Conservation (phyloP, 2,329 filamentous ascomycete species). For the Aspergillus sp. region DNA sequence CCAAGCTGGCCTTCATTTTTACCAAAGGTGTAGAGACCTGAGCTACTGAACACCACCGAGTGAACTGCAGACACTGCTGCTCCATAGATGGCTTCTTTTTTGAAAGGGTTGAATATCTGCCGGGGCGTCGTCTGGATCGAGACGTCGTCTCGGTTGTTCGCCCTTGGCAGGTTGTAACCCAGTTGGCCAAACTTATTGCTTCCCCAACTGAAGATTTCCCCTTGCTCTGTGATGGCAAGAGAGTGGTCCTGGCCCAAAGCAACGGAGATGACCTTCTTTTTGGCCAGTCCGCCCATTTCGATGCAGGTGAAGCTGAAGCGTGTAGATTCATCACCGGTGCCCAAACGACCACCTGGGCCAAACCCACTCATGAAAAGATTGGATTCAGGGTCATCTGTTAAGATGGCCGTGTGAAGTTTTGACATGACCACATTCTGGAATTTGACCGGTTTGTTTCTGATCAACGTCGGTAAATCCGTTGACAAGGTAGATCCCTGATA, state of each 20-base stretch:
- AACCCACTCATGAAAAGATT: slow-evolving; percentile 92
- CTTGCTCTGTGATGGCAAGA: slow-evolving; percentile 71
- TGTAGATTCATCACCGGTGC: slow-evolving; percentile 81
- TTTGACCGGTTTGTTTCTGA: slow-evolving; percentile 62
- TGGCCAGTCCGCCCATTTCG: slow-evolving; percentile 61
- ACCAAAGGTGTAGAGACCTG: slow-evolving; percentile 84
- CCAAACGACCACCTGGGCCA: slow-evolving; percentile 80
- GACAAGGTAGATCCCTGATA: slow-evolving; percentile 27
- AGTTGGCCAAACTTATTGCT: slow-evolving; percentile 78
- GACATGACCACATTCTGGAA: slow-evolving; percentile 80
- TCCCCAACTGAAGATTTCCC: slow-evolving; percentile 94
- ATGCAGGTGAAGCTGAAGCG: slow-evolving; percentile 80
- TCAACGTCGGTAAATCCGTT: slow-evolving; percentile 60
- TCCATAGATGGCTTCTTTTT: slow-evolving; percentile 73
- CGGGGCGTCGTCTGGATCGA: slow-evolving; percentile 72
- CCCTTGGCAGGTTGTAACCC: slow-evolving; percentile 66
- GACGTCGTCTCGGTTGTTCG: slow-evolving; percentile 63
- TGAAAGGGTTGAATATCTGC: slow-evolving; percentile 85
- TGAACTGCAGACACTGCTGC: slow-evolving; percentile 84
- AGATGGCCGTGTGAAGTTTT: slow-evolving; percentile 80
- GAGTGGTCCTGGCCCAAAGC: slow-evolving; percentile 88
- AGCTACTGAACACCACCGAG: slow-evolving; percentile 76
- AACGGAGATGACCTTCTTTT: slow-evolving; percentile 66
- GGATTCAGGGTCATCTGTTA: slow-evolving; percentile 78
- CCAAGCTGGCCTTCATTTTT: slow-evolving; percentile 92